Evolutionary conservation across 805 yeast species (phyloP).

Genomic region (Kodamaea kakaduensis): DNA sequence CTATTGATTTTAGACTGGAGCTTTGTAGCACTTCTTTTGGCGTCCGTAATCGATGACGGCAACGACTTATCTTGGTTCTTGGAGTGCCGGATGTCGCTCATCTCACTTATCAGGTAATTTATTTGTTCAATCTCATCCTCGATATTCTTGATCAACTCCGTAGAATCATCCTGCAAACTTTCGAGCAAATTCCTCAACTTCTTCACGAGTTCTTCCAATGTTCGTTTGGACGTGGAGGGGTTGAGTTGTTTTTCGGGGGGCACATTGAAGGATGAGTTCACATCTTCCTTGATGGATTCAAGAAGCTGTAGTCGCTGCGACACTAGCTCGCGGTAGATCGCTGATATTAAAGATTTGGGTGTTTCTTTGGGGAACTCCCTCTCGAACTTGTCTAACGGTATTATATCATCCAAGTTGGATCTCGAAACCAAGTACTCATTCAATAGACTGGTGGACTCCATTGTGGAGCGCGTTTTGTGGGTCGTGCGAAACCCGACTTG

Average conservation of each 20-base stretch:
- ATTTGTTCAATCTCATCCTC: conserved; percentile 15
- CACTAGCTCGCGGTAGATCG: conserved; percentile 14
- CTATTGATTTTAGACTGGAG: conserved; percentile 10
- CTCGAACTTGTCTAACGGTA: conserved; percentile 19
- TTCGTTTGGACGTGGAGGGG: conserved; percentile 3
- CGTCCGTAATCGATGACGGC: no score
- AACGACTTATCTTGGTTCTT: no score
- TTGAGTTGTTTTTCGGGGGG: conserved; percentile 15
- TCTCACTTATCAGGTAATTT: conserved; percentile 16
- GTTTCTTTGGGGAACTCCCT: conserved; percentile 14
- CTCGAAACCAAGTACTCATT: conserved; percentile 17
- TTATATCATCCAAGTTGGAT: conserved; percentile 15
- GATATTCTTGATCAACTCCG: conserved; percentile 15
- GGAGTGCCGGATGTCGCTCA: conserved; percentile 27
- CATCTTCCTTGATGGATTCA: conserved; percentile 9
- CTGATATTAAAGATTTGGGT: conserved; percentile 4
- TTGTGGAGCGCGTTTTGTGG: conserved; percentile 2
- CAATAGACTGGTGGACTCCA: conserved; percentile 23
- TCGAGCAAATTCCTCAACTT: conserved; percentile 24
- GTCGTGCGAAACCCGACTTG: conserved; percentile 2
- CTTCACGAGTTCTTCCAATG: conserved; percentile 13
- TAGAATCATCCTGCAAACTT: conserved; percentile 22
- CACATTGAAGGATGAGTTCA: conserved; percentile 19
- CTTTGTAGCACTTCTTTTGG: conserved; percentile 13
- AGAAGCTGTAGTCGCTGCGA: conserved; percentile 11